Evolutionary conservation across 2,329 filamentous ascomycete species (phyloP), one percentile per base, ranked within the genome.

Genomic region (Dactylellina haptotyla): DNA sequence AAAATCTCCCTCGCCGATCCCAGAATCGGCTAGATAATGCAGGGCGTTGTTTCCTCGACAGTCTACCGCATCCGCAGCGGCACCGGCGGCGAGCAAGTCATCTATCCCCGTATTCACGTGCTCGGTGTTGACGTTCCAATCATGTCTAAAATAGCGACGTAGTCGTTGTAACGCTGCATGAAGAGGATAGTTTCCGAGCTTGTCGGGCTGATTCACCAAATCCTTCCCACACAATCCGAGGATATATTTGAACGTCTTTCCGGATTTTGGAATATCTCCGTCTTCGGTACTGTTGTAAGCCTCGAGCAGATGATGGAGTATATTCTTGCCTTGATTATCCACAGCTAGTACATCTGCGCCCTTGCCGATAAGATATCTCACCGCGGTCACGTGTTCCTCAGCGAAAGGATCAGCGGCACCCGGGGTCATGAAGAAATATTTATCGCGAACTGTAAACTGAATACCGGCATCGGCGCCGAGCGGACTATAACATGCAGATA

Each of bases 381-480:
- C 5, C 4, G 48, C 48, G 16, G 48, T 51, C 3, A 3, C 16
- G 3, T 18, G 25, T 3, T 16, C 25, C n/a, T n/a, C 5, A 30
- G 23, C 20, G 18, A 51, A 32, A 32, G 28, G 5, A n/a, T 51
- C 48, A 9, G n/a, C 20, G 3, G 23, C 48, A 32, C 4, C 25
- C 14, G 5, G 26, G 3, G 4, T 51, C 23, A 16, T 5, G 12
- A 28, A 32, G 16, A 43, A 37, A 30, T 43, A 43, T 8, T 43
- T 43, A n/a, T 16, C n/a, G 4, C 16, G 4, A 10, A 43, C 4
- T 43, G 25, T 32, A 23, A 26, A 45, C 59, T 53, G 28, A 34
- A 57, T 16, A 64, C 53, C n/a, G 32, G 50, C 65, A 59, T 75
- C 71, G 28, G 71, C 71, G 18, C 65, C 71, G 25, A 71, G n/a